A percentile compares a stretch with the other conserved stretches of the same genome.
Evolutionary conservation across 176 grass and related monocot species (phyloP).

Genomic region (Themeda triandra): DNA sequence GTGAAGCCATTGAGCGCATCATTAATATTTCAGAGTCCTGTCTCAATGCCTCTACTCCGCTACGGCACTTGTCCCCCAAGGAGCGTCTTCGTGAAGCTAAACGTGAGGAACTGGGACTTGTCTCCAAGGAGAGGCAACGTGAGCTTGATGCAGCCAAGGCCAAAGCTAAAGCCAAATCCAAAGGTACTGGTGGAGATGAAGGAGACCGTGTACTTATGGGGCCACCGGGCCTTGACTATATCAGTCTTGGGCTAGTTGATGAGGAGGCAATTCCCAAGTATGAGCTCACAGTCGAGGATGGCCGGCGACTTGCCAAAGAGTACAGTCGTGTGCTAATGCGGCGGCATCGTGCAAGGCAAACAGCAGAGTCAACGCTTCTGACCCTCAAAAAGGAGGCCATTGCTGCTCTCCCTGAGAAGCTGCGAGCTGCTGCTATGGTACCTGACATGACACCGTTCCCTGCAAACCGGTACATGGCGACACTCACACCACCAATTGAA

Average conservation of each 20-base stretch:
- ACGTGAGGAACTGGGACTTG: conserved; percentile 78
- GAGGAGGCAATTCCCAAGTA: conserved; percentile 76
- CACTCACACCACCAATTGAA: conserved; percentile 88
- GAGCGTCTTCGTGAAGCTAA: conserved; percentile 62
- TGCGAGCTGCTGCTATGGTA: conserved; percentile 60
- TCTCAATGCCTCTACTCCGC: conserved; percentile 56
- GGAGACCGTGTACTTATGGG: conserved; percentile 56
- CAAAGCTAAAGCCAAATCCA: conserved; percentile 51
- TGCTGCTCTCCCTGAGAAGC: conserved; percentile 68
- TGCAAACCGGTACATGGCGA: conserved; percentile 75
- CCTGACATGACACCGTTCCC: conserved; percentile 83
- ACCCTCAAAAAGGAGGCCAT: conserved; percentile 77
- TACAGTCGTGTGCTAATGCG: conserved; percentile 87
- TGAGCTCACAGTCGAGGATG: conserved; percentile 76
- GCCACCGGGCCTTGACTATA: conserved; percentile 65
- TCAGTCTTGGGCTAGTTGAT: conserved; percentile 82
- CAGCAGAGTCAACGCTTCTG: conserved; percentile 58
- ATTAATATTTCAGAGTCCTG: conserved; percentile 64
- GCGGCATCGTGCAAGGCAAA: conserved; percentile 64
- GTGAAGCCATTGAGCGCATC: conserved; percentile 57
- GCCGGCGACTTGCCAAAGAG: conserved; percentile 65
- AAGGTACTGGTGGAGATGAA: conserved; percentile 27
- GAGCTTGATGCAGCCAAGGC: conserved; percentile 76
- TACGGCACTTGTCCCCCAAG: conserved; percentile 56
- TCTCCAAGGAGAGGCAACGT: conserved; percentile 75